Evolutionary conservation across 345 rosid species (phyloP).

Genomic region (Eucalyptus tenuipes): DNA sequence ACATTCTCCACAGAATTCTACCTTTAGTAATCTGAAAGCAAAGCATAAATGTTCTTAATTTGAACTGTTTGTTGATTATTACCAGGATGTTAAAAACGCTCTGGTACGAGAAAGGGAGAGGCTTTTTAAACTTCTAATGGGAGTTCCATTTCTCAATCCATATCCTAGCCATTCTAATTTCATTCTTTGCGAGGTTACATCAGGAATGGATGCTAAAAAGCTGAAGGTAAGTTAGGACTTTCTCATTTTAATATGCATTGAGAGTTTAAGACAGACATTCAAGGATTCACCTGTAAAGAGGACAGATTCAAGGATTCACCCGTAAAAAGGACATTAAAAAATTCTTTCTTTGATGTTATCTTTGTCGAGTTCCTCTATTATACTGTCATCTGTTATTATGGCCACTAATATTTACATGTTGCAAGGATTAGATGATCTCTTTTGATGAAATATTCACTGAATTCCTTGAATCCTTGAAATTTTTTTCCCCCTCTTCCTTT

Average conservation of each 20-base stretch:
- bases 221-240: conserved; percentile 36
- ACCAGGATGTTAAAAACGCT: conserved; percentile 64
- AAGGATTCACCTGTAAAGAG: background rate
- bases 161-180: conserved; percentile 80
- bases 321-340: background rate
- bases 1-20: background rate
- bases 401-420: background rate
- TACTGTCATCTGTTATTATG: background rate
- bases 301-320: background rate
- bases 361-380: background rate
- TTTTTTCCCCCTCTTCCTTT: background rate
- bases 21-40: background rate
- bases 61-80: background rate
- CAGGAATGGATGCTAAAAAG: conserved; percentile 80
- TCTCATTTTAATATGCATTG: background rate
- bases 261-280: background rate
- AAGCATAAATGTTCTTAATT: background rate
- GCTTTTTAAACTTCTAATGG: conserved; percentile 52
- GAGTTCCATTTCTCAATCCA: conserved; percentile 74
- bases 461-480: background rate
- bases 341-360: background rate
- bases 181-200: conserved; percentile 75
- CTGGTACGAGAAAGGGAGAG: conserved; percentile 67
- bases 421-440: background rate
- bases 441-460: background rate